Evolutionary conservation across 2,329 filamentous ascomycete species (phyloP).

Genomic region (Stemphylium beticola): DNA sequence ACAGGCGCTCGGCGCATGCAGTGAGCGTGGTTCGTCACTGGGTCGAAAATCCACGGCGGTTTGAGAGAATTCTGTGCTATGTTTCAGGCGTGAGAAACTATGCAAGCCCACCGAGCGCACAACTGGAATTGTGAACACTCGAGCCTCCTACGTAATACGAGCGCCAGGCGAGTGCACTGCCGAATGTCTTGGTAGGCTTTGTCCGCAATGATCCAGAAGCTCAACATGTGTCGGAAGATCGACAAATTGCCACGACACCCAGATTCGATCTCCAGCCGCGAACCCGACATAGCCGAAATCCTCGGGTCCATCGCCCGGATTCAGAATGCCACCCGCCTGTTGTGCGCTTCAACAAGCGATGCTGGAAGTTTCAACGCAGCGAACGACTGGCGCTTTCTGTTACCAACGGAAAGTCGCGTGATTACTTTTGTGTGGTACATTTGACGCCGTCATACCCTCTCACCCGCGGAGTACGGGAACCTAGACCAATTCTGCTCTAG

Average conservation of each 20-base stretch:
- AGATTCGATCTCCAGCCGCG: conserved; percentile 1
- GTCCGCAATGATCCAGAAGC: not conserved
- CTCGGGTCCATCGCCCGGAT: not conserved
- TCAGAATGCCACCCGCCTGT: not conserved
- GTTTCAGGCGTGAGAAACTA: conserved; percentile 6
- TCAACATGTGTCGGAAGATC: not conserved
- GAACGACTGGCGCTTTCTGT: not conserved
- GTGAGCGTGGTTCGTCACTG: conserved; percentile 5
- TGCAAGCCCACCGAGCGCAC: not conserved
- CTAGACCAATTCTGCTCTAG: not conserved
- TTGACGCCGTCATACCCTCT: not conserved
- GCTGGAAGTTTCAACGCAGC: not conserved
- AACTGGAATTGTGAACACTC: not conserved
- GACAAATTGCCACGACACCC: not conserved
- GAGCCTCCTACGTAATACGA: conserved; percentile 2
- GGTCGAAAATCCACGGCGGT: not conserved
- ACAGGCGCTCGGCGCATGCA: conserved; percentile 12
- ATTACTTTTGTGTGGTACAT: not conserved
- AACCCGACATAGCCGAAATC: not conserved
- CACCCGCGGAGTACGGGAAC: not conserved
- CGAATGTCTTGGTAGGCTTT: conserved; percentile 4
- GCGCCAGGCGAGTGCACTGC: conserved; percentile 1
- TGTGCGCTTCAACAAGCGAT: not conserved
- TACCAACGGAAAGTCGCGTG: not conserved
- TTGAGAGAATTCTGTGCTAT: conserved; percentile 3